A percentile compares a stretch with the other conserved stretches of the same genome.
These are phyloP conservation scores for Artemisia annua DNA, from an alignment of 129 eudicot species.

Conservation along the genomic window DNA sequence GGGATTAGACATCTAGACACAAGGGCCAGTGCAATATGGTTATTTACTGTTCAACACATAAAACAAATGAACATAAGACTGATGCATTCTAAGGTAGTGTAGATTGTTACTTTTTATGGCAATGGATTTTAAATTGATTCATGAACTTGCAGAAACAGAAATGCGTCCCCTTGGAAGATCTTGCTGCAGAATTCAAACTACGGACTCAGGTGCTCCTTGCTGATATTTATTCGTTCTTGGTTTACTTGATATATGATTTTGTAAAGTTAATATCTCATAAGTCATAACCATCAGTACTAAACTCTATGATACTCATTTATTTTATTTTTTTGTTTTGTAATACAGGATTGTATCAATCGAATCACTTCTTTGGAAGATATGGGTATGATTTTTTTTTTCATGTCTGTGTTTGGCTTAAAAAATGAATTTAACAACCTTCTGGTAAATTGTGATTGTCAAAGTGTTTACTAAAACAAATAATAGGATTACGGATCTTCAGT, in stretches of 20 bases:
- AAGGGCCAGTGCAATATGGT: too few species aligned
- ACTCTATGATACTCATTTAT: neutral
- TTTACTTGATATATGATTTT: neutral
- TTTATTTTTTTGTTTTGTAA: neutral
- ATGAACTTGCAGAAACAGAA: conserved; percentile 78
- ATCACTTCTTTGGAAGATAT: conserved; percentile 76
- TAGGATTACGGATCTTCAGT: neutral
- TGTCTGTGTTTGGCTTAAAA: neutral
- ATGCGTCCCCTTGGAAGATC: conserved; percentile 94
- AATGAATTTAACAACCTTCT: neutral
- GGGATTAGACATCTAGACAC: too few species aligned
- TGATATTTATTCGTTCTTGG: neutral
- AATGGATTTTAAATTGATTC: neutral
- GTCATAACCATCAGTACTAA: neutral
- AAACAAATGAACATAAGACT: neutral
- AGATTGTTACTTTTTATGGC: neutral
- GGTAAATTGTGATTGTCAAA: neutral
- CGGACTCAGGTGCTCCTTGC: conserved; percentile 75
- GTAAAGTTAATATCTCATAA: conserved; percentile 3
- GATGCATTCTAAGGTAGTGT: neutral
- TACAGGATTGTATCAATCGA: conserved; percentile 90
- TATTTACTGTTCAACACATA: neutral
- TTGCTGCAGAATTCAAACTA: conserved; percentile 95
- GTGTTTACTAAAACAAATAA: neutral
- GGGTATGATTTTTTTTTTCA: conserved; percentile 51